Evolutionary conservation across 169 alveolate genomes (phyloP).

Genomic region (Eimeria praecox): DNA sequence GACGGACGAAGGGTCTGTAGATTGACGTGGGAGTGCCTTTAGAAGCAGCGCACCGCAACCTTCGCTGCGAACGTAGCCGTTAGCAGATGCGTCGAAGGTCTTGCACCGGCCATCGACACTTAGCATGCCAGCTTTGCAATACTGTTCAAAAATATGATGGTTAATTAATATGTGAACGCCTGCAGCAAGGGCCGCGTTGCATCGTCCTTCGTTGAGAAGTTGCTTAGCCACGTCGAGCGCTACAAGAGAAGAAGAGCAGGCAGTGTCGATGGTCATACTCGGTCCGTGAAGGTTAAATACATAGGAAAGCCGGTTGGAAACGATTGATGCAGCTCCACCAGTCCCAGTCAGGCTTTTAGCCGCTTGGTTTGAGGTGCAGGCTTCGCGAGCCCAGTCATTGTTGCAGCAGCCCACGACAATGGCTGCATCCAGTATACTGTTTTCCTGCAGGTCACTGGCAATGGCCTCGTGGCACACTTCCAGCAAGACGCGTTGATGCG

Average conservation of each 20-base stretch:
- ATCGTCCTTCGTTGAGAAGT: background rate
- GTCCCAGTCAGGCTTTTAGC: constrained; percentile 82
- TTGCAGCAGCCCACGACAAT: constrained; percentile 86
- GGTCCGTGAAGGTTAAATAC: constrained; percentile 85
- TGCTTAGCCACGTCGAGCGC: constrained; percentile 85
- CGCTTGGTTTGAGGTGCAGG: constrained; percentile 24
- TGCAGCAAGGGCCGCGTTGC: constrained; percentile 83
- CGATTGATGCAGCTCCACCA: constrained; percentile 85
- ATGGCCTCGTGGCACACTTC: constrained; percentile 84
- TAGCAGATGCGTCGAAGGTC: constrained; percentile 87
- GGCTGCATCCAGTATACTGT: constrained; percentile 61
- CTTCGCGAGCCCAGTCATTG: constrained; percentile 85
- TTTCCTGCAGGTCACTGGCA: background rate
- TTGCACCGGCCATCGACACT: constrained; percentile 84
- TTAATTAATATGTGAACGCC: constrained; percentile 84
- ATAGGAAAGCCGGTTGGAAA: constrained; percentile 86
- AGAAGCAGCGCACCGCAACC: constrained; percentile 86
- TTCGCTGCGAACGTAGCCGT: constrained; percentile 87
- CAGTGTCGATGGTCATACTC: constrained; percentile 88
- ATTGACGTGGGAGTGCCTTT: constrained; percentile 31
- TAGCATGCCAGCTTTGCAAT: constrained; percentile 86
- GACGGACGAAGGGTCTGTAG: constrained; percentile 17
- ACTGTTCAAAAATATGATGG: constrained; percentile 81
- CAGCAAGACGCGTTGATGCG: constrained; percentile 88
- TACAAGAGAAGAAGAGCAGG: constrained; percentile 89